Evolutionary conservation across 768 basidiomycete genomes (phyloP), one percentile per base, ranked within the genome.

Genomic region (Tylopilus subfusipes): DNA sequence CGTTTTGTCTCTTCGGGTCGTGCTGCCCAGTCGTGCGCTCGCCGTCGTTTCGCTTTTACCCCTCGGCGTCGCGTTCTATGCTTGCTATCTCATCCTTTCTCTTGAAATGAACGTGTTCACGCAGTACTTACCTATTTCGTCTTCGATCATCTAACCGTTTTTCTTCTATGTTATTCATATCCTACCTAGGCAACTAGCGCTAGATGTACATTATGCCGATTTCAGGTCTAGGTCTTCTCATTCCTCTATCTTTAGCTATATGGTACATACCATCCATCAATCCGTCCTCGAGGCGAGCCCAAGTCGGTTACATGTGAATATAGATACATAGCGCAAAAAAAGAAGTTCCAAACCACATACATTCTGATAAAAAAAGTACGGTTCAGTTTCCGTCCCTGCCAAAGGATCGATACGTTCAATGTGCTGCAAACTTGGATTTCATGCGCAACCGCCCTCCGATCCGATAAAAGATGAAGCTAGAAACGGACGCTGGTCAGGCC

Each of bases 381-480:
- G 16, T 6, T 18, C 18, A n/a, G 19, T 11, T 19, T 8, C 8
- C n/a, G 38, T 38, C 10, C 14, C 38, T 38, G 2, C 38, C 18
- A 19, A 38, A n/a, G 10, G 38, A 38, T 10, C 16, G 22, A 21
- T n/a, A 27, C 12, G 25, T 24, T 45, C 49, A 68, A 38, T 58
- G 48, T 8, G 25, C 69, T 6, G 77, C 73, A 57, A 82, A 80
- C 10, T 67, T 67, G 30, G 79, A 79, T n/a, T 62, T 68, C 43
- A 65, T 71, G 18, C 82, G 60, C 48, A 82, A 57, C 24, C 72
- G 69, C 8, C 69, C 75, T 7, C 82, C 81, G 30, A 78, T 75
- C 16, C 64, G 70, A 59, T 76, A 72, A 65, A 82, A 80, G 42
- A 81, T 61, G 55, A 80, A 80, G 27, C 78, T 82, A 30, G 31